These are phyloP conservation scores for Scedosporium boydii DNA, from an alignment of 2,329 filamentous ascomycete species.

Conservation along the genomic window DNA sequence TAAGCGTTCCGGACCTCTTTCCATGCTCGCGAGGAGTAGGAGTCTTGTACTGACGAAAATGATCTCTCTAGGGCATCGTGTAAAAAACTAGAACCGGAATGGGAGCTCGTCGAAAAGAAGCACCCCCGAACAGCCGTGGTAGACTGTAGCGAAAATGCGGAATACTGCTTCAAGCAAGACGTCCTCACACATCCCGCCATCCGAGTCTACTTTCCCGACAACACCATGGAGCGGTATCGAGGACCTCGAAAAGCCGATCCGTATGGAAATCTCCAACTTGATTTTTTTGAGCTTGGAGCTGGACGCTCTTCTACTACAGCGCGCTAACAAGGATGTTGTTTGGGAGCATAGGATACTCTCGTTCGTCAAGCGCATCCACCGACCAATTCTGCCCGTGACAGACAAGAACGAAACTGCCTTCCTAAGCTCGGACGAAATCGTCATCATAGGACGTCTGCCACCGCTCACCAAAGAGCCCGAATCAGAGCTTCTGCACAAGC, in stretches of 20 bases:
- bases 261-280: conserved; percentile 15
- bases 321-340: neutral
- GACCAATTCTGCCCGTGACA: neutral
- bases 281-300: neutral
- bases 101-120: conserved; percentile 9
- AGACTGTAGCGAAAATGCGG: conserved; percentile 26
- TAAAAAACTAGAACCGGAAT: conserved; percentile 11
- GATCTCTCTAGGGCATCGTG: conserved; percentile 8
- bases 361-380: conserved; percentile 17
- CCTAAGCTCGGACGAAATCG: conserved; percentile 25
- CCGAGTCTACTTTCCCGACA: conserved; percentile 27
- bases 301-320: neutral
- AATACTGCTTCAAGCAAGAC: conserved; percentile 29
- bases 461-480: conserved; percentile 15
- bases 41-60: neutral
- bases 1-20: conserved; percentile 2
- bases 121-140: conserved; percentile 12
- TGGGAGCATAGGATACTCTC: conserved; percentile 18
- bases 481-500: conserved; percentile 13
- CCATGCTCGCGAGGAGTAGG: neutral
- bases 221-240: conserved; percentile 27
- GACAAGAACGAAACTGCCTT: conserved; percentile 17
- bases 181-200: conserved; percentile 37
- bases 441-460: conserved; percentile 30
- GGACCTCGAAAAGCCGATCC: conserved; percentile 28